Conservation (phyloP, 2,329 filamentous ascomycete species). For the Venturiaceae sp. region DNA sequence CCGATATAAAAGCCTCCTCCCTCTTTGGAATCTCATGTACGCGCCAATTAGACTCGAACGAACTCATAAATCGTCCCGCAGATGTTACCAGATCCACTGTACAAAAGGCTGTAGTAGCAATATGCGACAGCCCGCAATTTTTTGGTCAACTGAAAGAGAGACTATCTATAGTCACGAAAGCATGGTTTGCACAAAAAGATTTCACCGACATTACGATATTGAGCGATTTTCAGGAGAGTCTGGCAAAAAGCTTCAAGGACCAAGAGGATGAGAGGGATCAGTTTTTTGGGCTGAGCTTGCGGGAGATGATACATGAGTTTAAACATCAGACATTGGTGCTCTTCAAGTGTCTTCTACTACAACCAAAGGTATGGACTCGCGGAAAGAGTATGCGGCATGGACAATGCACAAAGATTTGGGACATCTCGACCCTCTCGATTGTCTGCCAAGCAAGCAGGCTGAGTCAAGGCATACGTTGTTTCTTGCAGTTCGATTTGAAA, state of each 20-base stretch:
- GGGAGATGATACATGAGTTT: conserved; percentile 90
- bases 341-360: conserved; percentile 85
- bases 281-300: conserved; percentile 75
- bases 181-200: conserved; percentile 92
- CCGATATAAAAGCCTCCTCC: conserved; percentile 54
- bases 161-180: conserved; percentile 79
- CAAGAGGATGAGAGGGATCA: conserved; percentile 71
- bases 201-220: conserved; percentile 90
- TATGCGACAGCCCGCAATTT: conserved; percentile 80
- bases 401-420: no score
- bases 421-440: no score
- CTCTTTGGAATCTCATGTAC: conserved; percentile 96
- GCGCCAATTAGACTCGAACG: conserved; percentile 72
- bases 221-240: conserved; percentile 79
- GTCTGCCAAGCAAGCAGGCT: no score
- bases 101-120: conserved; percentile 94
- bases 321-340: conserved; percentile 89
- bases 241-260: conserved; percentile 49
- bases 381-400: not conserved
- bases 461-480: no score
- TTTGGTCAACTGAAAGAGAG: conserved; percentile 89
- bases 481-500: no score
- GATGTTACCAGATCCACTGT: conserved; percentile 97
- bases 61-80: conserved; percentile 65
- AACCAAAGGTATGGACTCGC: conserved; percentile 65